Conservation (phyloP, 257 asterid species). For the Galeopsis tetrahit region DNA sequence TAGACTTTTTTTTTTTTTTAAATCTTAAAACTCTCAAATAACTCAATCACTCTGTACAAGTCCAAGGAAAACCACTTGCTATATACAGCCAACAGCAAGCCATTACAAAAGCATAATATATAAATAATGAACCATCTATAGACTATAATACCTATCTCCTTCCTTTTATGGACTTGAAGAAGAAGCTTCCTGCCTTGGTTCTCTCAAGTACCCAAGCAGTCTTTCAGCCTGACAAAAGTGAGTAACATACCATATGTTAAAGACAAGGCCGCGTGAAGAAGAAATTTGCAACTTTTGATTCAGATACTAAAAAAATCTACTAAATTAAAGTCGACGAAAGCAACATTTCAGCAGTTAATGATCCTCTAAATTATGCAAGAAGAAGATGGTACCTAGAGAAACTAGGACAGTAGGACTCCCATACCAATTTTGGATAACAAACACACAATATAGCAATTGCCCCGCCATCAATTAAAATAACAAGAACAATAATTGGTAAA, state of each 20-base stretch:
- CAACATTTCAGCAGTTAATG: constrained; percentile 34
- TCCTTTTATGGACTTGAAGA: constrained; percentile 60
- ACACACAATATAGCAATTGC: constrained; percentile 33
- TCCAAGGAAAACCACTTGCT: constrained; percentile 43
- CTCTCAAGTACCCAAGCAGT: constrained; percentile 90
- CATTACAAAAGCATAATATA: constrained; percentile 42
- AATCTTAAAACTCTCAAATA: constrained; percentile 32
- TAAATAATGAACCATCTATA: constrained; percentile 39
- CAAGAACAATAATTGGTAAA: constrained; percentile 27
- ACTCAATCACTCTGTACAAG: constrained; percentile 71
- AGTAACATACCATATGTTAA: constrained; percentile 23
- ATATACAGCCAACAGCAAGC: constrained; percentile 57
- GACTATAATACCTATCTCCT: constrained; percentile 39
- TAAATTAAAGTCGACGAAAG: constrained; percentile 30
- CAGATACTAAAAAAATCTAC: constrained; percentile 5
- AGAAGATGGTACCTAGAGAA: constrained; percentile 5
- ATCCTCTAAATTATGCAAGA: constrained; percentile 31
- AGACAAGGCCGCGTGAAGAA: constrained; percentile 11
- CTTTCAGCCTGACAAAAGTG: constrained; percentile 81
- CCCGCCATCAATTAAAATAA: constrained; percentile 36
- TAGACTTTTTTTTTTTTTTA: constrained; percentile 11
- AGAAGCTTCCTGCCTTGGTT: constrained; percentile 88
- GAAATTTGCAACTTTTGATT: constrained; percentile 33
- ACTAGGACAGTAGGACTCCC: constrained; percentile 28
- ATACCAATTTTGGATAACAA: constrained; percentile 28